phyloP scores from a whole-genome alignment of 2,329 filamentous ascomycete species.

The Xylaria sp. region DNA sequence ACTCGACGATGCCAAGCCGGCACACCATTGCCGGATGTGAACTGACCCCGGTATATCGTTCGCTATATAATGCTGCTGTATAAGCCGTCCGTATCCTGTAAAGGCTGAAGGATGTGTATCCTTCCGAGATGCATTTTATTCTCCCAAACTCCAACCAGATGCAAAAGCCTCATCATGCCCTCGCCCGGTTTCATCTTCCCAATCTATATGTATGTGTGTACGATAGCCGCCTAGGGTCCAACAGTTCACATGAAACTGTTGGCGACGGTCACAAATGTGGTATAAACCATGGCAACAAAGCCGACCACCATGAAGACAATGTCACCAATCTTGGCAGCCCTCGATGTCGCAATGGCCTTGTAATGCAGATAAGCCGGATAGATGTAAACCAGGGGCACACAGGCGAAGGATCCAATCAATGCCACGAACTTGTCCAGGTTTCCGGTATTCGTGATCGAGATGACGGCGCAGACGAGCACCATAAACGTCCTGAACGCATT shows the following conservation, averaged over 20 bases:
- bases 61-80: background rate
- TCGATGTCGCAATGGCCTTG: constrained; percentile 57
- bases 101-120: background rate
- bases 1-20: too few relatives aligned
- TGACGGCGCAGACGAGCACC: constrained; percentile 53
- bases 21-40: too few relatives aligned
- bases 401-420: constrained; percentile 67
- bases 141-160: background rate
- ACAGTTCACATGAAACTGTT: constrained; percentile 34
- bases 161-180: background rate
- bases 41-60: background rate
- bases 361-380: constrained; percentile 69
- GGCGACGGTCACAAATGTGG: constrained; percentile 56
- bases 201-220: too few relatives aligned
- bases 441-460: constrained; percentile 59
- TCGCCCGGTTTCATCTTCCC: too few relatives aligned
- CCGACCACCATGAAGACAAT: constrained; percentile 59
- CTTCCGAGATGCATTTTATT: background rate
- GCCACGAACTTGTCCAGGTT: constrained; percentile 72
- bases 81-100: background rate
- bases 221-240: too few relatives aligned
- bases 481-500: constrained; percentile 57
- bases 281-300: constrained; percentile 63
- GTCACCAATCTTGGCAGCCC: constrained; percentile 53
- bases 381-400: constrained; percentile 71